Evolutionary conservation across 306 rosid species (phyloP).

Genomic region (Ormosia semicastrata): DNA sequence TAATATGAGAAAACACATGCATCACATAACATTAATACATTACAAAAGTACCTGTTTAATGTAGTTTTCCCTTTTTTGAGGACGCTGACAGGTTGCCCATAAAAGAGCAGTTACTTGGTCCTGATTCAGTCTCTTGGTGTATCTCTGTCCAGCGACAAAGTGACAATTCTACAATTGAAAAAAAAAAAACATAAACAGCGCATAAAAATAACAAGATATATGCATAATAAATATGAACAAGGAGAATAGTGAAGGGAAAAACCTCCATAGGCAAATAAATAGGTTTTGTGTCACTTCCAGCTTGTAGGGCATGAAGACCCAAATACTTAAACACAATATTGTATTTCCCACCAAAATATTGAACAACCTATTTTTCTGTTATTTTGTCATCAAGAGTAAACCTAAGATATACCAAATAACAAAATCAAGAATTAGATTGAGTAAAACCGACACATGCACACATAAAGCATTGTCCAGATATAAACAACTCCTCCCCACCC

Average conservation of each 20-base stretch:
- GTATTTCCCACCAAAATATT: slow-evolving; percentile 59
- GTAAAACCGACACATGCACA: too few species aligned
- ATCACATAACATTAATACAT: neutral
- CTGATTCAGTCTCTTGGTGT: slow-evolving; percentile 55
- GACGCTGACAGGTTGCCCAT: slow-evolving; percentile 76
- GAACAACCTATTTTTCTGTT: slow-evolving; percentile 24
- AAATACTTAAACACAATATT: neutral
- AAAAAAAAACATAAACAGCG: neutral
- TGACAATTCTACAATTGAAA: slow-evolving; percentile 42
- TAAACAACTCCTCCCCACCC: too few species aligned
- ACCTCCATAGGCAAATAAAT: slow-evolving; percentile 81
- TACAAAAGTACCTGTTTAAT: slow-evolving; percentile 36
- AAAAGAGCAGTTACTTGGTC: slow-evolving; percentile 55
- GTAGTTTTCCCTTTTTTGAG: slow-evolving; percentile 5
- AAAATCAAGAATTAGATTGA: neutral
- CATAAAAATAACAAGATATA: neutral
- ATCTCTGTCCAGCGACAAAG: slow-evolving; percentile 67
- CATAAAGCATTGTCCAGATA: too few species aligned
- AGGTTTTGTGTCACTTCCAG: slow-evolving; percentile 67
- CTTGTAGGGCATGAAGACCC: slow-evolving; percentile 66
- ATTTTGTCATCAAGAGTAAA: slow-evolving; percentile 51
- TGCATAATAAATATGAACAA: neutral
- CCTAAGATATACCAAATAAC: slow-evolving; percentile 35
- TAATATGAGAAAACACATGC: neutral
- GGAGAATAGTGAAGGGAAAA: neutral